Base-by-base conservation (phyloP, 1,139 yeast genomes). In the Magnusiomyces suaveolens region DNA sequence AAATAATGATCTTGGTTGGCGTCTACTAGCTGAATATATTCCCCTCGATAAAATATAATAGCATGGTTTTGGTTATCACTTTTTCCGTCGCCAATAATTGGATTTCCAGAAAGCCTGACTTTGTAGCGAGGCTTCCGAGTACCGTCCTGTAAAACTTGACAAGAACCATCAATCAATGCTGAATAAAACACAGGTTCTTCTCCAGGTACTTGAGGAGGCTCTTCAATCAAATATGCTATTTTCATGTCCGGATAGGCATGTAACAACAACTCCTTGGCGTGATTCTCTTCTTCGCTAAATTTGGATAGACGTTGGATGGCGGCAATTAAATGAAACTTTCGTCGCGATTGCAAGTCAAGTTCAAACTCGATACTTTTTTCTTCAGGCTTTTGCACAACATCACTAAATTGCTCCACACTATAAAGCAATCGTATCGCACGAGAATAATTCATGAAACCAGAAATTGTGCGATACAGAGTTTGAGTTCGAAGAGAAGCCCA, bases 1-100 rank as follows among this genome's bases (percentile, higher is more conserved):
- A 87, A 65, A 65, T 87, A 87, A 65, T 87, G 86, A 65, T 87
- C 96, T 65, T 87, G 96, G 61, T 87, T 87, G 0, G 96, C 92
- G 70, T 87, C 96, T 48, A 87, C 80, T 1, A 87, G 86, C 68
- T 87, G 95, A 58, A 87, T 83, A 62, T 87, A 87, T 62, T 87
- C 96, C 1, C 96, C 96, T 43, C 96, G 77, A 61, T 84, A 82
- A 63, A 82, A 87, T 1, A 86, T 79, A n/a, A 87, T 63, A 0
- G 94, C 78, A 64, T 81, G 82, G 62, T 87, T 87, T 65, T 87
- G 96, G 63, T 87, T 87, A 64, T 87, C 96, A 1, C 95, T 82
- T 65, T 87, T 87, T 2, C 96, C 96, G 68, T 87, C 96, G 0
- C 96, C 96, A 29, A 88, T 71, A 43, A 87, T 85, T 1, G 96